A percentile compares a stretch with the other conserved stretches of the same genome.
phyloP scores from a whole-genome alignment of 495 filamentous ascomycete species.

The Lophium mytilinum region DNA sequence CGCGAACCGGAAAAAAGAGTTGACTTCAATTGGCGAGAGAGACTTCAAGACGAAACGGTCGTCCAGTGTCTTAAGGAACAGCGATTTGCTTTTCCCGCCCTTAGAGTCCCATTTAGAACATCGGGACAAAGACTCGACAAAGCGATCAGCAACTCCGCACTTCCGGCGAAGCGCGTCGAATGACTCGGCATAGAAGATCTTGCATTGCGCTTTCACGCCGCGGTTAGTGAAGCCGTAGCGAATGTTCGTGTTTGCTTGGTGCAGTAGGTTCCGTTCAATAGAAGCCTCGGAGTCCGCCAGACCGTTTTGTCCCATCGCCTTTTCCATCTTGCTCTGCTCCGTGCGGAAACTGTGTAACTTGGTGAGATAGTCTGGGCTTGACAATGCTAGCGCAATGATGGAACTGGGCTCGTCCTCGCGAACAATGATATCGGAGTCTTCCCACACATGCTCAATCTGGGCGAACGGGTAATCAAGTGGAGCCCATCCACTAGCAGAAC shows the following conservation, averaged over 20 bases:
- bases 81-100: slow-evolving; percentile 92
- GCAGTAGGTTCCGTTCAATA: slow-evolving; percentile 48
- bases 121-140: slow-evolving; percentile 87
- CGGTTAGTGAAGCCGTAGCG: slow-evolving; percentile 92
- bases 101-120: slow-evolving; percentile 98
- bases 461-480: slow-evolving; percentile 86
- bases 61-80: slow-evolving; percentile 96
- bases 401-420: slow-evolving; percentile 97
- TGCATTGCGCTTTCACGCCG: slow-evolving; percentile 88
- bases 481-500: slow-evolving; percentile 94
- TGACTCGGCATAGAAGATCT: slow-evolving; percentile 95
- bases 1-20: slow-evolving; percentile 89
- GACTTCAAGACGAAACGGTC: slow-evolving; percentile 90
- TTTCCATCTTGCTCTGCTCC: slow-evolving; percentile 32
- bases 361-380: slow-evolving; percentile 71
- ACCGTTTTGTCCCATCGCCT: neutral
- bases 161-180: slow-evolving; percentile 92
- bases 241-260: slow-evolving; percentile 79
- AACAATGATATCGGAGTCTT: slow-evolving; percentile 95
- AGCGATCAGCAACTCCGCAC: slow-evolving; percentile 85
- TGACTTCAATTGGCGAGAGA: slow-evolving; percentile 79
- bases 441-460: slow-evolving; percentile 86
- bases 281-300: slow-evolving; percentile 28
- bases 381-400: slow-evolving; percentile 84
- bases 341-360: slow-evolving; percentile 68